Evolutionary conservation across 2,329 filamentous ascomycete species (phyloP).

Genomic region (Westerdykella sp.): DNA sequence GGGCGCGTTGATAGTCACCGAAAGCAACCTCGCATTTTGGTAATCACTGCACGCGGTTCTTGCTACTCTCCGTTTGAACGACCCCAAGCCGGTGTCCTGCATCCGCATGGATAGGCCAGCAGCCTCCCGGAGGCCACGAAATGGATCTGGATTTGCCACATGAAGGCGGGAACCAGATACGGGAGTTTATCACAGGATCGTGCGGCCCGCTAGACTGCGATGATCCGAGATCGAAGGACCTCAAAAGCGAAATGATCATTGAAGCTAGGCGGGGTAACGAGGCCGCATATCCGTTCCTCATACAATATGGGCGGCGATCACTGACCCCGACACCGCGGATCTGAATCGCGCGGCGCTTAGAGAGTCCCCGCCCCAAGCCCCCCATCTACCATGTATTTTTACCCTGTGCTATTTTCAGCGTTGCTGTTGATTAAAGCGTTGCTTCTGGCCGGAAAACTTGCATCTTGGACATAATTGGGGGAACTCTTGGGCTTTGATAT

Average conservation of each 20-base stretch:
- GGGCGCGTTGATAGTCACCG: conserved; percentile 26
- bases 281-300: too few species aligned
- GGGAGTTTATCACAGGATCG: too few species aligned
- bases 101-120: neutral
- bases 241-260: neutral
- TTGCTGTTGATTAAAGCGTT: neutral
- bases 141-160: neutral
- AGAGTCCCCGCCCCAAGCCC: neutral
- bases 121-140: neutral
- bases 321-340: too few species aligned
- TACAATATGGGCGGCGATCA: too few species aligned
- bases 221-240: neutral
- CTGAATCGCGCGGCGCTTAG: too few species aligned
- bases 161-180: too few species aligned
- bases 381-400: neutral
- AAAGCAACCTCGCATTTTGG: neutral
- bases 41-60: neutral
- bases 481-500: too few species aligned
- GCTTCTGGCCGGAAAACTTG: too few species aligned
- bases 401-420: neutral
- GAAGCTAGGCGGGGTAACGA: neutral
- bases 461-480: too few species aligned
- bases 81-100: neutral
- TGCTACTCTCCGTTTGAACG: neutral
- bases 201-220: too few species aligned